Evolutionary conservation across 2,329 filamentous ascomycete species (phyloP), one percentile per base, ranked within the genome.

Genomic region (Cladophialophora chaetospira): DNA sequence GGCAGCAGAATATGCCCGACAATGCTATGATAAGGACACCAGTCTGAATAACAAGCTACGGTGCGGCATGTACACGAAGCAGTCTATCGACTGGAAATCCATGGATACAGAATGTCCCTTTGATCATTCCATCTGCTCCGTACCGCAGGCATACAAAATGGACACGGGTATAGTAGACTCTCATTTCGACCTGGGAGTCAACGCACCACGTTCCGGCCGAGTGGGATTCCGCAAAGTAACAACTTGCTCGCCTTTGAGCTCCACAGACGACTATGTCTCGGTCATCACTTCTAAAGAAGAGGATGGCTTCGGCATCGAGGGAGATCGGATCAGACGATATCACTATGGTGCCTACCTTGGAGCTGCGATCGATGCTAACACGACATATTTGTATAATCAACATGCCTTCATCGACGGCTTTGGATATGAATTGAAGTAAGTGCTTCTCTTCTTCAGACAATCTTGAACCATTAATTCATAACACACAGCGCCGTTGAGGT

Each of bases 141-240:
- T 35, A 11, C 31, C 33, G 2, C 29, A 19, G 15, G 51, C 54
- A 11, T 38, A 44, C 28, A 35, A 35, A 38, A 17, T 58, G 15
- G 59, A 60, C 36, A 67, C 61, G 0, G 66, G 66, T 4, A 44
- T 60, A 4, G 58, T 70, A 17, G 65, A 68, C 46, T 65, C 66
- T 1, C 63, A 67, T 26, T 15, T 40, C 4, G 60, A 64, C 17
- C 58, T 71, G 26, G 69, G 69, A 5, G 66, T 71, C 56, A 70
- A 70, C 50, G 54, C 64, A 6, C 63, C 57, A 5, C 36, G 55
- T 2, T 40, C 51, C 2, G 61, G 65, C 6, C 63, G 68, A 1
- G 43, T 70, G 31, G 55, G 60, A 3, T 69, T 63, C 46, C 63
- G 67, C 31, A 64, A 65, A 47, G 54, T 65, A 10, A 60, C 60